A percentile compares a stretch with the other conserved stretches of the same genome.
Evolutionary conservation across 2,329 filamentous ascomycete species (phyloP).

Genomic region (Ascochyta lentis): DNA sequence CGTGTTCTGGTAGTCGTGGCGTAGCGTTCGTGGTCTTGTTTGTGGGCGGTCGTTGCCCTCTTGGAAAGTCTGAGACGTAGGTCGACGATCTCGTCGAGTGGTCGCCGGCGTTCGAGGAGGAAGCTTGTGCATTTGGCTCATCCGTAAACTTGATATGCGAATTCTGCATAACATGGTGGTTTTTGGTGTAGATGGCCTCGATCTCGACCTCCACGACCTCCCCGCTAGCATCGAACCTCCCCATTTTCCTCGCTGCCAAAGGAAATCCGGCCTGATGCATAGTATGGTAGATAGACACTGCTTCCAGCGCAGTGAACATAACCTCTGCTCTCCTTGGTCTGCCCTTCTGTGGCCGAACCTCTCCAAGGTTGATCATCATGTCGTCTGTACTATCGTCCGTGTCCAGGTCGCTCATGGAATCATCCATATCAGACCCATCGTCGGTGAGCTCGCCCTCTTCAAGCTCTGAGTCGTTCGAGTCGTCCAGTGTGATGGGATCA

Average conservation of each 20-base stretch:
- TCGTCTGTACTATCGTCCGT: slow-evolving; percentile 22
- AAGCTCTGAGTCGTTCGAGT: slow-evolving; percentile 15
- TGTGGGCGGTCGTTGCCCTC: slow-evolving; percentile 19
- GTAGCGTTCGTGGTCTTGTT: slow-evolving; percentile 12
- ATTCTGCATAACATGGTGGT: neutral
- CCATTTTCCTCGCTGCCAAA: slow-evolving; percentile 13
- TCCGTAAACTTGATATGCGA: slow-evolving; percentile 6
- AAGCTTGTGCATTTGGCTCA: neutral
- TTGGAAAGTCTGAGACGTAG: slow-evolving; percentile 13
- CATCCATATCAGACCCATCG: slow-evolving; percentile 16
- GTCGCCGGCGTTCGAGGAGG: neutral
- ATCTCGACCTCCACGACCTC: slow-evolving; percentile 12
- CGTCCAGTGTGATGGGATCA: slow-evolving; percentile 20
- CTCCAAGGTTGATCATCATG: slow-evolving; percentile 34
- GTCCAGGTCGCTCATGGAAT: slow-evolving; percentile 19
- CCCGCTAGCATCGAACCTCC: slow-evolving; percentile 23
- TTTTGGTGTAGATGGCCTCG: slow-evolving; percentile 1
- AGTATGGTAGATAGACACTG: slow-evolving; percentile 24
- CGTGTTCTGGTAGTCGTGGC: slow-evolving; percentile 14
- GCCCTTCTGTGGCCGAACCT: slow-evolving; percentile 10
- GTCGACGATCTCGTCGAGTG: slow-evolving; percentile 7
- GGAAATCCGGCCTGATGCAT: slow-evolving; percentile 26
- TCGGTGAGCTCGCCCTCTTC: slow-evolving; percentile 25
- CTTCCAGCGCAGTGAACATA: slow-evolving; percentile 31
- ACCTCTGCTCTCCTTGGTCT: slow-evolving; percentile 15